A percentile compares a stretch with the other conserved stretches of the same genome.
These are phyloP conservation scores for Drosera spatulata DNA, from an alignment of 179 eudicot species.

Conservation along the genomic window DNA sequence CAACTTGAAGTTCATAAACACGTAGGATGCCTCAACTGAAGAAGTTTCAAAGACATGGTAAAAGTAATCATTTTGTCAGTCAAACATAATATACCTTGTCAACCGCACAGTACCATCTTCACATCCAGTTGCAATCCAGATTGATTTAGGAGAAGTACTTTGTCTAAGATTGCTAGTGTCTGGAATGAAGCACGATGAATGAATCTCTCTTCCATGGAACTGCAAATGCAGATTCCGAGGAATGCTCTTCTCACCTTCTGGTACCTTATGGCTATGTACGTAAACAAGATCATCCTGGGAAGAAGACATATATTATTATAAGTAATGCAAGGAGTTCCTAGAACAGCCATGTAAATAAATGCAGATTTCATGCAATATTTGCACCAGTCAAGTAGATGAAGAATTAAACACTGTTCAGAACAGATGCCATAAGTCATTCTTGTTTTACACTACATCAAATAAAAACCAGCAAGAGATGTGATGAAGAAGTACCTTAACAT, in stretches of 20 bases:
- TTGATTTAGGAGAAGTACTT: slow-evolving; percentile 21
- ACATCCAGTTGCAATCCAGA: slow-evolving; percentile 88
- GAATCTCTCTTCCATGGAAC: slow-evolving; percentile 96
- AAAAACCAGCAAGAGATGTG: neutral
- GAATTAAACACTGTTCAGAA: too few relatives aligned
- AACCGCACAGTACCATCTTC: slow-evolving; percentile 97
- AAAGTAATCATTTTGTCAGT: too few relatives aligned
- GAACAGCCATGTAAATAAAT: too few relatives aligned
- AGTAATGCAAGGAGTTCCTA: too few relatives aligned
- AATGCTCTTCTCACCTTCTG: slow-evolving; percentile 36
- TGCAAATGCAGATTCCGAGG: slow-evolving; percentile 76
- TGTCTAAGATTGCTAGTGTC: slow-evolving; percentile 18
- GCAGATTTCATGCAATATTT: too few relatives aligned
- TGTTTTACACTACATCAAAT: too few relatives aligned
- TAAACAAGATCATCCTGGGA: slow-evolving; percentile 70
- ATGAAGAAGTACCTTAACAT: slow-evolving; percentile 61
- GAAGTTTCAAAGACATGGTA: too few relatives aligned
- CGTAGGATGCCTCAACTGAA: too few relatives aligned
- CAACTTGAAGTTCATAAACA: too few relatives aligned
- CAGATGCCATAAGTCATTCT: too few relatives aligned
- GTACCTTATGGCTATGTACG: slow-evolving; percentile 45
- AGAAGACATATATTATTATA: slow-evolving; percentile 1
- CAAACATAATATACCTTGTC: slow-evolving; percentile 44
- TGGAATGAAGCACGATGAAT: slow-evolving; percentile 63
- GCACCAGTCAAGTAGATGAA: too few relatives aligned